phyloP scores from a whole-genome alignment of 345 rosid species.

The Camelina neglecta region DNA sequence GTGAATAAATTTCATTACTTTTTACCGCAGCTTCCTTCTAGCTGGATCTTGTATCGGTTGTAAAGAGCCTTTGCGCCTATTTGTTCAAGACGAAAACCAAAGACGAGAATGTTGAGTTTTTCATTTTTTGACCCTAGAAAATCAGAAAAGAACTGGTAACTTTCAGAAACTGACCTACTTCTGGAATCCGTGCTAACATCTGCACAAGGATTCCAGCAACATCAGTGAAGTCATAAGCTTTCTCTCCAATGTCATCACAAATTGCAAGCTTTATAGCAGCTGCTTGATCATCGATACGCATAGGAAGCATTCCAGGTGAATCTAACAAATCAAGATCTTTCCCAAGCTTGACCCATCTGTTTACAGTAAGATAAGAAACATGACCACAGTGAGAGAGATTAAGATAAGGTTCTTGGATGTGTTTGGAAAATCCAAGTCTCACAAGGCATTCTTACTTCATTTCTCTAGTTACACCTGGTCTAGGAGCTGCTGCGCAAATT shows the following conservation, averaged over 20 bases:
- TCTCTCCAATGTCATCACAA: conserved; percentile 96
- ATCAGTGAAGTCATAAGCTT: conserved; percentile 81
- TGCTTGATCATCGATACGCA: conserved; percentile 89
- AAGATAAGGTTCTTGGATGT: background rate
- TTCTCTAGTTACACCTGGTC: conserved; percentile 95
- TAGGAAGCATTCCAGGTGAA: conserved; percentile 92
- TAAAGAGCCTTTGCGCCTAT: conserved; percentile 60
- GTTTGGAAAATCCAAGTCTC: background rate
- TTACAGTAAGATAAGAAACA: background rate
- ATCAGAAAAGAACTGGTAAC: background rate
- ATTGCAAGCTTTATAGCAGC: conserved; percentile 96
- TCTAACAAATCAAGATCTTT: conserved; percentile 87
- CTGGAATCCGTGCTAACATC: conserved; percentile 73
- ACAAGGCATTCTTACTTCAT: conserved; percentile 55
- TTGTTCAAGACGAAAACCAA: background rate
- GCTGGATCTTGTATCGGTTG: conserved; percentile 72
- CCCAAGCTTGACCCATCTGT: conserved; percentile 87
- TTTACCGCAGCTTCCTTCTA: conserved; percentile 59
- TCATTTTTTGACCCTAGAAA: background rate
- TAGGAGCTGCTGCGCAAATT: conserved; percentile 90
- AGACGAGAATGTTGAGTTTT: background rate
- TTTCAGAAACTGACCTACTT: conserved; percentile 42
- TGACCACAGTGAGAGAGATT: conserved; percentile 11
- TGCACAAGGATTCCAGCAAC: conserved; percentile 91
- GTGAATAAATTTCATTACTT: conserved; percentile 49